Percentiles rank a stretch among this genome's conserved stretches.
Conservation (phyloP, 768 basidiomycete species). For the Tricholoma flavovirens region DNA sequence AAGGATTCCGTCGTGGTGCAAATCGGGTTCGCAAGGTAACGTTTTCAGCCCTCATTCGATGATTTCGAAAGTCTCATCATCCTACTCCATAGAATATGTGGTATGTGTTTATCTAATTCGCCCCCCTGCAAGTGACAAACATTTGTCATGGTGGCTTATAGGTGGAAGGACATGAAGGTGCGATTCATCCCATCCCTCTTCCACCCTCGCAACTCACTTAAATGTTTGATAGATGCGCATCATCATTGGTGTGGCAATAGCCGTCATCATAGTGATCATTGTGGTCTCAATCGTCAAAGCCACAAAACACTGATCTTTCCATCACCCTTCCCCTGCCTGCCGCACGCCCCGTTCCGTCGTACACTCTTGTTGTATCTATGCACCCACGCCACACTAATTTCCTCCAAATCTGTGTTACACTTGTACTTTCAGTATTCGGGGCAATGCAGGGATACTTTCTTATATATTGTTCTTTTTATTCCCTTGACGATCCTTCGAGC, state of each 20-base stretch:
- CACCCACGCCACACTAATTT: conserved; percentile 8
- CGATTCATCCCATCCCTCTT: conserved; percentile 14
- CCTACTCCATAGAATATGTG: conserved; percentile 70
- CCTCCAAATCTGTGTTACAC: neutral
- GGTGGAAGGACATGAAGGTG: conserved; percentile 99
- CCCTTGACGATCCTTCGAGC: neutral
- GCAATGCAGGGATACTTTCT: conserved; percentile 1
- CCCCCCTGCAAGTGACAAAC: conserved; percentile 8
- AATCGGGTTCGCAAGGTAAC: conserved; percentile 95
- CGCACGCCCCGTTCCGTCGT: conserved; percentile 6
- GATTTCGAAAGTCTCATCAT: conserved; percentile 1
- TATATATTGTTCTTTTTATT: neutral
- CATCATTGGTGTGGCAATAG: conserved; percentile 88
- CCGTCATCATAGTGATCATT: conserved; percentile 90
- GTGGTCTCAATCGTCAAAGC: conserved; percentile 93
- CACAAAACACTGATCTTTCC: conserved; percentile 41
- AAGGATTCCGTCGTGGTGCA: conserved; percentile 96
- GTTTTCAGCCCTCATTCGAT: conserved; percentile 20
- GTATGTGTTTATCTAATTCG: conserved; percentile 41
- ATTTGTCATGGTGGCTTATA: conserved; percentile 21
- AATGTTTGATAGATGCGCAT: conserved; percentile 74
- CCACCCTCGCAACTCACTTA: neutral
- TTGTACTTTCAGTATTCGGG: neutral
- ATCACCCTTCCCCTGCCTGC: conserved; percentile 14
- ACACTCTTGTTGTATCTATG: conserved; percentile 39